A percentile compares a stretch with the other conserved stretches of the same genome.
Evolutionary conservation across 495 filamentous ascomycete genomes (phyloP).

Genomic region (Thermochaetoides thermophila): DNA sequence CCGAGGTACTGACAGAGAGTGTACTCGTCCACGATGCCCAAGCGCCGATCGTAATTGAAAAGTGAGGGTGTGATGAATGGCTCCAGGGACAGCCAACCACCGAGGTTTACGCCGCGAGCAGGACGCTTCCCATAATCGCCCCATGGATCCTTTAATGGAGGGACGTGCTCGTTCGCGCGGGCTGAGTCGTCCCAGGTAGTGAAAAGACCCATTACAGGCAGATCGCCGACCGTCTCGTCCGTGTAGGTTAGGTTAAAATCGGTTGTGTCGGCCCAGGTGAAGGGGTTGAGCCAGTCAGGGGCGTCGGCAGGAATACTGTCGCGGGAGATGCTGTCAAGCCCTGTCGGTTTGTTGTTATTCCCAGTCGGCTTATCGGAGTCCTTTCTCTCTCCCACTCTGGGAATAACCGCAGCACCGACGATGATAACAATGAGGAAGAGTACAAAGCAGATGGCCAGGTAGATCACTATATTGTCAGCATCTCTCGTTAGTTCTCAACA

Average conservation of each 20-base stretch:
- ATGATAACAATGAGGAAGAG: constrained; percentile 59
- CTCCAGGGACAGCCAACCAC: constrained; percentile 89
- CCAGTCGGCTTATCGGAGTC: constrained; percentile 13
- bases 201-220: constrained; percentile 81
- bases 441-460: no score
- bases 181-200: constrained; percentile 75
- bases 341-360: constrained; percentile 28
- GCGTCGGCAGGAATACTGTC: constrained; percentile 51
- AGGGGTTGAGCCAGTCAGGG: constrained; percentile 76
- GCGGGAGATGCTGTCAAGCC: constrained; percentile 43
- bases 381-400: constrained; percentile 29
- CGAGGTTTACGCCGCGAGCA: constrained; percentile 81
- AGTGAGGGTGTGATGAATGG: constrained; percentile 91
- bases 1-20: constrained; percentile 62
- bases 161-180: constrained; percentile 62
- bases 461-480: no score
- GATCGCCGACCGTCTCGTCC: constrained; percentile 62
- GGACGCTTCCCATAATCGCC: constrained; percentile 62
- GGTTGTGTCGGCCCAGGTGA: constrained; percentile 79
- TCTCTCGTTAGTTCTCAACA: neutral
- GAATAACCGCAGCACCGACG: constrained; percentile 54
- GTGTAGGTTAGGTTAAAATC: constrained; percentile 96
- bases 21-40: constrained; percentile 75
- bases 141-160: constrained; percentile 57
- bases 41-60: constrained; percentile 52